A percentile compares a stretch with the other conserved stretches of the same genome.
phyloP scores from a whole-genome alignment of 1,284 basidiomycete species.

The Marasmius oreades region DNA sequence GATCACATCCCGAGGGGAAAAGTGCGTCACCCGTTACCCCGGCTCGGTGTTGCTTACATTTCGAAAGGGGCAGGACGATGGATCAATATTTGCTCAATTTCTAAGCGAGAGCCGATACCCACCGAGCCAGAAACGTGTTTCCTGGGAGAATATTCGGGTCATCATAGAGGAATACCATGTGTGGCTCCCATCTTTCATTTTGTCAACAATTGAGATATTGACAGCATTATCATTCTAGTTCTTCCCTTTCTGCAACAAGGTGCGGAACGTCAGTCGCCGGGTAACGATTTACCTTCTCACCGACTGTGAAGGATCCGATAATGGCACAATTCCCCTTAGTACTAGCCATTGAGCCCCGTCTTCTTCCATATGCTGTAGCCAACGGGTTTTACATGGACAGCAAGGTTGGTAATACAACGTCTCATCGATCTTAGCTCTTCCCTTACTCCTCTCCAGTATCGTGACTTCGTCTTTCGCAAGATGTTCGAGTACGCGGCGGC shows the following conservation, averaged over 20 bases:
- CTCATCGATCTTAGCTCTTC: constrained; percentile 10
- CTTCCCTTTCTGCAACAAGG: constrained; percentile 70
- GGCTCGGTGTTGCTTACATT: constrained; percentile 2
- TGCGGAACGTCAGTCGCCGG: constrained; percentile 23
- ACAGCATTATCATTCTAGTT: constrained; percentile 41
- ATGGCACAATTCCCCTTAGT: constrained; percentile 73
- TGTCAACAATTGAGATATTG: neutral
- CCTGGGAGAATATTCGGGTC: constrained; percentile 59
- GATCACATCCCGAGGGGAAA: constrained; percentile 65
- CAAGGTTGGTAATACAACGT: constrained; percentile 41
- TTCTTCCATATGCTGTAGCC: constrained; percentile 64
- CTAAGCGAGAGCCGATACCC: constrained; percentile 65
- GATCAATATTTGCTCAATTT: constrained; percentile 56
- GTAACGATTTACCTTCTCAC: constrained; percentile 13
- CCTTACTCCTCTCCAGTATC: constrained; percentile 49
- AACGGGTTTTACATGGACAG: constrained; percentile 75
- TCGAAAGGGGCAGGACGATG: constrained; percentile 62
- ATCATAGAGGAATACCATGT: constrained; percentile 70
- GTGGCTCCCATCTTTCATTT: constrained; percentile 20
- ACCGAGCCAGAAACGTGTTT: constrained; percentile 46
- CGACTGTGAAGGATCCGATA: constrained; percentile 56
- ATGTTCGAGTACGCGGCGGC: constrained; percentile 65
- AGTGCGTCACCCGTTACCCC: constrained; percentile 23
- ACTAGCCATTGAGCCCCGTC: constrained; percentile 66
- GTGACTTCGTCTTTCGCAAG: constrained; percentile 76